Percentiles rank a stretch among this genome's conserved stretches.
phyloP scores from a whole-genome alignment of 2,329 filamentous ascomycete genomes.

The Sordariomycetes sp. region DNA sequence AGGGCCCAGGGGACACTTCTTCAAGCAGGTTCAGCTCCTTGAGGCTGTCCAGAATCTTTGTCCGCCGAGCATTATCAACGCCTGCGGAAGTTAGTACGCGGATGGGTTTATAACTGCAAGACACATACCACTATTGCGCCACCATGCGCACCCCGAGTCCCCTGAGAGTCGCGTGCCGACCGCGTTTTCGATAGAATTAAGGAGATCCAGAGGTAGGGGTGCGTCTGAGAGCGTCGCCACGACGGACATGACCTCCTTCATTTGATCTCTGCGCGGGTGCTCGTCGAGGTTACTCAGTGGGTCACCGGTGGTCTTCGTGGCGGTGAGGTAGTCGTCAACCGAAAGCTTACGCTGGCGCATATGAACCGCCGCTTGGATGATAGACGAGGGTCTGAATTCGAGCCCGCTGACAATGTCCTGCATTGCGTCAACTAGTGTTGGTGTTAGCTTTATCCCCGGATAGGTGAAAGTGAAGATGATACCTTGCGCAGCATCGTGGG shows the following conservation, averaged over 20 bases:
- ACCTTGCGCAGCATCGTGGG: conserved; percentile 1
- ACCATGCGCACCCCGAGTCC: conserved; percentile 1
- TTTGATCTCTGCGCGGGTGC: conserved; percentile 1
- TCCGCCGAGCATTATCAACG: neutral
- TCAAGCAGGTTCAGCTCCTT: neutral
- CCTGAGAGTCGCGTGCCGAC: neutral
- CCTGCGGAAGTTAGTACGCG: neutral
- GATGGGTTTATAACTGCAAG: neutral
- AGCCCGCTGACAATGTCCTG: neutral
- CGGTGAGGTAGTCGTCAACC: neutral
- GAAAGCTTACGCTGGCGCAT: neutral
- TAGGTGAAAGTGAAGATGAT: neutral
- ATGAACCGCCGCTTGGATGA: neutral
- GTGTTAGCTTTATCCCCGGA: neutral
- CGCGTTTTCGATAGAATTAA: conserved; percentile 2
- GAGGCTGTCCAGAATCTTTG: neutral
- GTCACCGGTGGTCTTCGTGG: neutral
- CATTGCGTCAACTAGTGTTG: neutral
- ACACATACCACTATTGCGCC: neutral
- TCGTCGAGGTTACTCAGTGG: neutral
- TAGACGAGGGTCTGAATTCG: neutral
- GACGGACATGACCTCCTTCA: neutral
- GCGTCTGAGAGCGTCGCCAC: neutral
- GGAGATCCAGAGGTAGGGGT: conserved; percentile 2
- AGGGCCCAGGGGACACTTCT: neutral